Base-by-base conservation (phyloP, 306 rosid species). In the Prunus kanzakura region DNA sequence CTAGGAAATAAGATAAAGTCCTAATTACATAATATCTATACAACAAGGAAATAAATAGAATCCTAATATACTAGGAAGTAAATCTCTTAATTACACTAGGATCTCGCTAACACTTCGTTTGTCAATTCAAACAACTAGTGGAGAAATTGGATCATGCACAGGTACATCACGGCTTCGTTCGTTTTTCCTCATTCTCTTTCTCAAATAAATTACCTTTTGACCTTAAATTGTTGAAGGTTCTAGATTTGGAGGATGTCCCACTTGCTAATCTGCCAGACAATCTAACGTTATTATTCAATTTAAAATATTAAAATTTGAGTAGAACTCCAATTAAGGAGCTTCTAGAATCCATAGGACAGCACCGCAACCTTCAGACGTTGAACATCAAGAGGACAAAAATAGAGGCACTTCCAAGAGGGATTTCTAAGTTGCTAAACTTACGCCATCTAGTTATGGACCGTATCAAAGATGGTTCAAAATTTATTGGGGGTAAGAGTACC, bases 281-380 rank as follows among this genome's bases (percentile, higher is more conserved):
- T 4, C 8, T 71, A 4, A 49, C 11, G 55, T 14, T 12, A 15
- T 52, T 78, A 38, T 63, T 78, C 76, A 69, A 80, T 27, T 68
- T 80, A 8, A 60, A 71, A 51, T 61, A 69, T 27, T 7, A 75
- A 19, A 68, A 69, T 29, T 49, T 75, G 66, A 54, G 19, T 3
- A 18, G 54, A 49, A 80, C 84, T 35, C 18, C 11, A 12, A 20
- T 75, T 23, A 25, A 11, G 50, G 46, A 75, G 54, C 80, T 80
- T 25, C 84, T 73, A 18, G 49, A 75, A 23, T 75, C 80, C 23
- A 80, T 80, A 5, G 73, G 84, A 38, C 43, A 23, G 20, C 72
- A 69, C 16, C n/a, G 18, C 16, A 76, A 80, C 60, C 76, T 80
- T 23, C 73, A 62, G 43, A 75, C 67, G 23, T 45, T 80, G 43